Evolutionary conservation across 2,329 filamentous ascomycete genomes (phyloP), one percentile per base, ranked within the genome.

Genomic region (Xylariaceae sp.): DNA sequence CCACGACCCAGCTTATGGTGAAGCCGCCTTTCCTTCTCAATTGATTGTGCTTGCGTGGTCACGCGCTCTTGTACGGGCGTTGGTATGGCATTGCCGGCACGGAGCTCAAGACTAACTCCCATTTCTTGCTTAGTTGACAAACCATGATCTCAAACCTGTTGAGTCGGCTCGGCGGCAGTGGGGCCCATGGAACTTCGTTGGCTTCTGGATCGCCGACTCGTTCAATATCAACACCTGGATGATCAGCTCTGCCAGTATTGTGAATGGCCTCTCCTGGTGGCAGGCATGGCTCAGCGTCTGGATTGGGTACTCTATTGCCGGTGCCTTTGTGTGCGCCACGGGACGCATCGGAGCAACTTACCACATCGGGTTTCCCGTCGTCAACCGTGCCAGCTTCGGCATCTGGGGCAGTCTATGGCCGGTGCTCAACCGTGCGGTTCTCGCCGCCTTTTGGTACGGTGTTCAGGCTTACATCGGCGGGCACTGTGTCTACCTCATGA

Each of bases 221-320:
- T 91, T 92, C 76, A 93, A 93, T 71, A 91, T 94, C 69, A 94
- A 93, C 72, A 94, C 91, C 1, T 95, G 91, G 92, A 96, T 95
- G 90, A 94, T 95, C 58, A 88, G 89, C 0, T 91, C 88, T 1
- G 86, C 88, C 30, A 92, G 91, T 83, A 90, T 95, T 27, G 82
- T 87, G 1, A 78, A 75, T 41, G 90, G 91, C 10, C 78, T 95
- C 18, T 90, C 89, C 6, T 96, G 91, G 91, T 96, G 91, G 91
- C 91, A 96, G 74, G 87, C 89, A 2, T 91, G 88, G 87, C 75
- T 91, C n/a, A 92, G 89, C 67, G 89, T 96, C 36, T 93, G 91
- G 87, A 75, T 92, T 23, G 92, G 92, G 49, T 96, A 96, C 68
- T 78, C 84, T 32, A 86, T 96, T 59, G 84, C 91, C 0, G 90